These are phyloP conservation scores for Botrytis galanthina DNA, from an alignment of 2,329 filamentous ascomycete species.

Conservation along the genomic window DNA sequence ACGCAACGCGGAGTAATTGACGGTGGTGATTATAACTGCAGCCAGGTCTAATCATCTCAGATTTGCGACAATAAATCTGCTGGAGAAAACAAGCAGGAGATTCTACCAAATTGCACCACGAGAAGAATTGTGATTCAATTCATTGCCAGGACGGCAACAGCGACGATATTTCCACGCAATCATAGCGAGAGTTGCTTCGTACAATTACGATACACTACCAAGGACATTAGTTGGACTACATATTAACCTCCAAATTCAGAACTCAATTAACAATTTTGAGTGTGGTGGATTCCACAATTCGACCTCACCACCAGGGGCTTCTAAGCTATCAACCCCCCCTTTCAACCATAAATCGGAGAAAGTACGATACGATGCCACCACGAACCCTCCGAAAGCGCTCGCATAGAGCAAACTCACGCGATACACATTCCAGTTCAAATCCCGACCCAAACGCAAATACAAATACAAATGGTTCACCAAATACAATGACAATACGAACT, in stretches of 20 bases:
- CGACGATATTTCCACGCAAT: background rate
- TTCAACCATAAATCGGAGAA: background rate
- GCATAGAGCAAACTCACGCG: background rate
- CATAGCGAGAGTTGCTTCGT: background rate
- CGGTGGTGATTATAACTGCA: background rate
- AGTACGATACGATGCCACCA: background rate
- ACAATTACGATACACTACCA: background rate
- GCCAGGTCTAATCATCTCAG: background rate
- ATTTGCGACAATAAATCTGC: background rate
- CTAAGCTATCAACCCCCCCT: background rate
- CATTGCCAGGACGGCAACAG: background rate
- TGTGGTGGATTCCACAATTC: background rate
- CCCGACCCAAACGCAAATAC: background rate
- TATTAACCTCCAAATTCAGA: background rate
- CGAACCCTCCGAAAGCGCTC: conserved; percentile 5
- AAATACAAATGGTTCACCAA: background rate
- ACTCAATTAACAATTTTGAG: background rate
- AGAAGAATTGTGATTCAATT: background rate
- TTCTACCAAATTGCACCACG: background rate
- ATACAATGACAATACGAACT: background rate
- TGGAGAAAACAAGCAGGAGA: background rate
- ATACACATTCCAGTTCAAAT: background rate
- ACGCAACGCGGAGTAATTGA: background rate
- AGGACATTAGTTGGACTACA: too few relatives aligned
- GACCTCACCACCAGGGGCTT: background rate